Evolutionary conservation across 768 basidiomycete species (phyloP).

Genomic region (Termitomyces sp.): DNA sequence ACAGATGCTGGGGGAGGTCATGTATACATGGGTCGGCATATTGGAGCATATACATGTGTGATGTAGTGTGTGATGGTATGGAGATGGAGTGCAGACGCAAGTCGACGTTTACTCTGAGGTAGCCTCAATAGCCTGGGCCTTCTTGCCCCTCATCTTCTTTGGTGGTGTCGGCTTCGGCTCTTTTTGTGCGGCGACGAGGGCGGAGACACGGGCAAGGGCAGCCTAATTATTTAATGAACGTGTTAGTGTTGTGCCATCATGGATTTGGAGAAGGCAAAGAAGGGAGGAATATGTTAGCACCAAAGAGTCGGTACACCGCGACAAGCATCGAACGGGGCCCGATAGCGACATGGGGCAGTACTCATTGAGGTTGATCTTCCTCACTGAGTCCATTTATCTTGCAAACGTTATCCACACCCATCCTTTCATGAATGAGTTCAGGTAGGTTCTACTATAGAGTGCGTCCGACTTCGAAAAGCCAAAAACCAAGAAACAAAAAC

Average conservation of each 20-base stretch:
- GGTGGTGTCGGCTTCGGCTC: conserved; percentile 61
- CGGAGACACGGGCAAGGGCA: conserved; percentile 70
- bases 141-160: conserved; percentile 73
- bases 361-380: conserved; percentile 56
- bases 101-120: conserved; percentile 10
- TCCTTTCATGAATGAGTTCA: conserved; percentile 66
- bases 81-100: conserved; percentile 7
- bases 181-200: conserved; percentile 62
- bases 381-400: conserved; percentile 49
- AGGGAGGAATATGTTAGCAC: conserved; percentile 44
- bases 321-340: conserved; percentile 55
- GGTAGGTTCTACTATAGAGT: conserved; percentile 91
- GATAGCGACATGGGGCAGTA: conserved; percentile 74
- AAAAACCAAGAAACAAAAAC: conserved; percentile 6
- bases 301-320: conserved; percentile 70
- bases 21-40: conserved; percentile 19
- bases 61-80: conserved; percentile 5
- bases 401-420: conserved; percentile 93
- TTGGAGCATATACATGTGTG: conserved; percentile 13
- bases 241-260: conserved; percentile 21
- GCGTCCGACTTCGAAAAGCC: conserved; percentile 31
- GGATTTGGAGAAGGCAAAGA: conserved; percentile 11
- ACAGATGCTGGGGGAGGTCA: conserved; percentile 7
- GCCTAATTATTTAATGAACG: conserved; percentile 35
- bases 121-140: conserved; percentile 30